Conservation (phyloP, 805 yeast genomes). For the Candida chauliodis region DNA sequence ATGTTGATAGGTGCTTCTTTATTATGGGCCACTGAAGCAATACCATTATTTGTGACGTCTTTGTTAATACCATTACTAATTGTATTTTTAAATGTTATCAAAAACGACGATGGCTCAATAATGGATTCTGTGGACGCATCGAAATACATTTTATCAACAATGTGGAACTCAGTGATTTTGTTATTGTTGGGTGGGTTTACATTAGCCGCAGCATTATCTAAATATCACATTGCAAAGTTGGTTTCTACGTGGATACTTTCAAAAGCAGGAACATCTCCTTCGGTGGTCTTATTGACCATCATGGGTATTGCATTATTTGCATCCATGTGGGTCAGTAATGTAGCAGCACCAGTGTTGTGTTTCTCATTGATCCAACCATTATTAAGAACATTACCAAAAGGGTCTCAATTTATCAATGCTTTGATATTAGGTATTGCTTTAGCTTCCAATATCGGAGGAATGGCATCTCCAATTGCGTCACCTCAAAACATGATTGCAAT, state of each 20-base stretch:
- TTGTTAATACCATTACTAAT: slow-evolving; percentile 76
- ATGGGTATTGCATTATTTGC: slow-evolving; percentile 51
- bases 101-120: slow-evolving; percentile 46
- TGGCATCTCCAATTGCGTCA: slow-evolving; percentile 54
- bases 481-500: slow-evolving; percentile 56
- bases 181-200: slow-evolving; percentile 53
- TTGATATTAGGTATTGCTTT: slow-evolving; percentile 47
- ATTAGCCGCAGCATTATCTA: slow-evolving; percentile 52
- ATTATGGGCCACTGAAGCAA: slow-evolving; percentile 93
- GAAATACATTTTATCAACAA: slow-evolving; percentile 41
- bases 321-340: slow-evolving; percentile 58
- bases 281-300: slow-evolving; percentile 44
- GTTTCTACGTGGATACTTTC: slow-evolving; percentile 47
- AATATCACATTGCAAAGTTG: slow-evolving; percentile 49
- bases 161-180: slow-evolving; percentile 55
- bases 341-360: slow-evolving; percentile 54
- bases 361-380: slow-evolving; percentile 50
- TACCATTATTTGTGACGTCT: slow-evolving; percentile 89
- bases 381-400: slow-evolving; percentile 42
- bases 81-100: slow-evolving; percentile 67
- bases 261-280: slow-evolving; percentile 50
- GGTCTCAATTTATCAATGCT: slow-evolving; percentile 37
- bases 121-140: slow-evolving; percentile 44
- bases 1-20: slow-evolving; percentile 75
- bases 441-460: slow-evolving; percentile 52